Conservation (phyloP, 2,329 filamentous ascomycete species). For the Aureobasidium leucospermi region DNA sequence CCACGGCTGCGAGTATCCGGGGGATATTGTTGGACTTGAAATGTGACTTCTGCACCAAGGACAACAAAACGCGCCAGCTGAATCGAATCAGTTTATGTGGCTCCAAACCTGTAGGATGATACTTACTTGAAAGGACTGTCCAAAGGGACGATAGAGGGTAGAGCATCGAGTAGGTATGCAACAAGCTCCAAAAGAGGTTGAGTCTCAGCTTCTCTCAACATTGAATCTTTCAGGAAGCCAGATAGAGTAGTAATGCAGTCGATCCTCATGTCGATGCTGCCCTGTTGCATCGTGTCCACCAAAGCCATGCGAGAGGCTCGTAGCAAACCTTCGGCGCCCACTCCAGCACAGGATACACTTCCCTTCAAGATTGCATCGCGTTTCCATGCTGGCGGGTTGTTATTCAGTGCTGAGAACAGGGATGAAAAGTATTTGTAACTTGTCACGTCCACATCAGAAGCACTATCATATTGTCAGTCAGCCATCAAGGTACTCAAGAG, state of each 20-base stretch:
- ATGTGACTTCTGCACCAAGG: conserved; percentile 67
- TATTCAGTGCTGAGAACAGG: conserved; percentile 43
- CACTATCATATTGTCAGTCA: not conserved
- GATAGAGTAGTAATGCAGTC: conserved; percentile 20
- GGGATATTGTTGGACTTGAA: conserved; percentile 77
- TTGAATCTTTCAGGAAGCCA: conserved; percentile 16
- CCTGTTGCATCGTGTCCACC: conserved; percentile 33
- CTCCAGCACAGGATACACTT: conserved; percentile 64
- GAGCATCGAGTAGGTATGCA: conserved; percentile 56
- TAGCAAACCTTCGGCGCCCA: conserved; percentile 69
- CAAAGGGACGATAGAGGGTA: conserved; percentile 16
- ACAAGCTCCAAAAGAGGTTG: conserved; percentile 56
- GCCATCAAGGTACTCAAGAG: not conserved
- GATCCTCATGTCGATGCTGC: conserved; percentile 7
- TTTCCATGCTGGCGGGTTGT: conserved; percentile 29
- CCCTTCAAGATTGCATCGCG: conserved; percentile 53
- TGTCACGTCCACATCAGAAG: conserved; percentile 37
- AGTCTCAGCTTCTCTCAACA: conserved; percentile 1
- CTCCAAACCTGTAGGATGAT: not conserved
- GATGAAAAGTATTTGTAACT: conserved; percentile 53
- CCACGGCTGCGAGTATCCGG: conserved; percentile 72
- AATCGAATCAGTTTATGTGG: conserved; percentile 10
- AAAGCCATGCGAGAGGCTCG: conserved; percentile 62
- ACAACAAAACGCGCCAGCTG: conserved; percentile 56
- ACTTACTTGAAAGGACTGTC: conserved; percentile 49